Percentiles rank a stretch among this genome's conserved stretches.
Evolutionary conservation across 352 stramenopile species (phyloP).

Genomic region (Detonula confervacea): DNA sequence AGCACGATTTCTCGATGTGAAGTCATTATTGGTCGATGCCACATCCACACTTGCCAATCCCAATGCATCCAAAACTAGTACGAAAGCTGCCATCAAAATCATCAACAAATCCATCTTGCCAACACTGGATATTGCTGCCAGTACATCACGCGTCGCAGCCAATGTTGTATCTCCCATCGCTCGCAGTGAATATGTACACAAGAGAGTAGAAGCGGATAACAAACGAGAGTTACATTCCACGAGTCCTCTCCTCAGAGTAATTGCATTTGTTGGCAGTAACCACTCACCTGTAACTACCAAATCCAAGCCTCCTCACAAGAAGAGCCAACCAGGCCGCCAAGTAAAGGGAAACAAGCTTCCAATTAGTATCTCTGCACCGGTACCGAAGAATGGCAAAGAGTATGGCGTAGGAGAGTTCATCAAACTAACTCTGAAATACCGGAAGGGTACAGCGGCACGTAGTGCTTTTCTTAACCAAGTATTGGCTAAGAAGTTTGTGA

Average conservation of each 20-base stretch:
- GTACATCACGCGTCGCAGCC: not conserved
- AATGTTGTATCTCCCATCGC: not conserved
- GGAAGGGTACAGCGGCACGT: not conserved
- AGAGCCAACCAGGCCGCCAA: not conserved
- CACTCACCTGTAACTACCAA: not conserved
- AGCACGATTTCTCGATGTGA: too few relatives aligned
- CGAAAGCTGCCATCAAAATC: not conserved
- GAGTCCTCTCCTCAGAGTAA: not conserved
- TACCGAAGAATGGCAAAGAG: not conserved
- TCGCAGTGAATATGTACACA: not conserved
- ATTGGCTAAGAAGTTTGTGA: not conserved
- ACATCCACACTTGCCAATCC: not conserved
- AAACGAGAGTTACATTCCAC: too few relatives aligned
- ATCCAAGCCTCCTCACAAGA: not conserved
- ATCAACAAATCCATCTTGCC: not conserved
- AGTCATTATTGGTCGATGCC: not conserved
- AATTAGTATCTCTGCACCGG: not conserved
- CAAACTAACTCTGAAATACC: not conserved
- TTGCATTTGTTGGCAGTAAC: not conserved
- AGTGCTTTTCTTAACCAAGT: not conserved
- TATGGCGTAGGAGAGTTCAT: not conserved
- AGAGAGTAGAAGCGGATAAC: not conserved
- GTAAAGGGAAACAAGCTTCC: not conserved
- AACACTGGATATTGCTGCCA: not conserved
- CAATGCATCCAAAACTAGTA: not conserved